Percentiles rank a stretch among this genome's conserved stretches.
phyloP scores from a whole-genome alignment of 257 asterid species.

The Parsonsia alboflavescens region DNA sequence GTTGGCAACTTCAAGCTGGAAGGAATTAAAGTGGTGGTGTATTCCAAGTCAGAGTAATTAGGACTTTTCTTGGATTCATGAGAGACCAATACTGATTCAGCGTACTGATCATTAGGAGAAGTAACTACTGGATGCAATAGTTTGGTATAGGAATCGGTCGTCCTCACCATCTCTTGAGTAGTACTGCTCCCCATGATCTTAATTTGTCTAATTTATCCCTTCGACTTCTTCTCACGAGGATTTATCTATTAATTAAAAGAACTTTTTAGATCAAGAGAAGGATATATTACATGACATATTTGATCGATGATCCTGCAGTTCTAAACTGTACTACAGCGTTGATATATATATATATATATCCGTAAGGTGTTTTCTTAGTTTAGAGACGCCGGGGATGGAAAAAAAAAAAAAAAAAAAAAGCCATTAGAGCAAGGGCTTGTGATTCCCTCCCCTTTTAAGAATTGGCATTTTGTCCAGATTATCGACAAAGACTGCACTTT shows the following conservation, averaged over 20 bases:
- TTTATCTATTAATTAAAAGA: conserved; percentile 11
- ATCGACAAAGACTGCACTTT: conserved; percentile 20
- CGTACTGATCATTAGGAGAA: conserved; percentile 16
- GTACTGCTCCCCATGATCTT: conserved; percentile 27
- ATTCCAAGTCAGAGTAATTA: conserved; percentile 19
- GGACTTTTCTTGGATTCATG: conserved; percentile 23
- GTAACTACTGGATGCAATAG: conserved; percentile 26
- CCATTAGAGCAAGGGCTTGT: conserved; percentile 21
- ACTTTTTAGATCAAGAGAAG: background rate
- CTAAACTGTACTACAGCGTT: too few relatives aligned
- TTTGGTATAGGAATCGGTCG: conserved; percentile 25
- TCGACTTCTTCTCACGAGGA: conserved; percentile 6
- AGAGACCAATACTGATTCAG: background rate
- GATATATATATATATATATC: too few relatives aligned
- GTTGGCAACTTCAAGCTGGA: conserved; percentile 21
- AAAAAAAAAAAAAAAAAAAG: too few relatives aligned
- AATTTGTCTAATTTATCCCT: background rate
- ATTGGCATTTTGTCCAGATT: conserved; percentile 23
- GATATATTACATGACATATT: background rate
- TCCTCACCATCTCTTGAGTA: conserved; percentile 31
- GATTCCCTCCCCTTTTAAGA: conserved; percentile 25
- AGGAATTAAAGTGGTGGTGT: conserved; percentile 10
- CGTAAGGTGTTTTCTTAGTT: too few relatives aligned
- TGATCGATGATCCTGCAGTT: too few relatives aligned
- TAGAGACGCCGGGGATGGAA: too few relatives aligned